Percentiles rank a stretch among this genome's conserved stretches.
Evolutionary conservation across 2,329 filamentous ascomycete genomes (phyloP).

Genomic region (Exophiala aquamarina): DNA sequence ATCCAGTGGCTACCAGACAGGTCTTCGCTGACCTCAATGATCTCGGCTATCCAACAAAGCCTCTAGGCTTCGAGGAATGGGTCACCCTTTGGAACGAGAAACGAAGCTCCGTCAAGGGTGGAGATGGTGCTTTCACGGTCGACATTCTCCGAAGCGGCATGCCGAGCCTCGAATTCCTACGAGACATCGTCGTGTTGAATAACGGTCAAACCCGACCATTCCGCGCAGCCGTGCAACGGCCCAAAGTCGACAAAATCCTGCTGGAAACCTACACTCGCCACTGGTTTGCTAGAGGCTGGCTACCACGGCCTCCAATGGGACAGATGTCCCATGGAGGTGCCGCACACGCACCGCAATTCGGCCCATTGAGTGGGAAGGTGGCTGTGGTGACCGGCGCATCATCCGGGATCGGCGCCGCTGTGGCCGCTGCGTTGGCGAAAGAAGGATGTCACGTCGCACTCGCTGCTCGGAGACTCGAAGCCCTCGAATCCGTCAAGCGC

Average conservation of each 20-base stretch:
- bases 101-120: slow-evolving; percentile 62
- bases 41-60: slow-evolving; percentile 70
- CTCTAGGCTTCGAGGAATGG: slow-evolving; percentile 71
- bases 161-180: slow-evolving; percentile 71
- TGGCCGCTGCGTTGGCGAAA: slow-evolving; percentile 45
- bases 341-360: slow-evolving; percentile 47
- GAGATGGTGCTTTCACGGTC: slow-evolving; percentile 71
- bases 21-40: slow-evolving; percentile 65
- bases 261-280: slow-evolving; percentile 77
- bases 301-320: slow-evolving; percentile 61
- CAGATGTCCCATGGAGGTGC: slow-evolving; percentile 47
- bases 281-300: slow-evolving; percentile 78
- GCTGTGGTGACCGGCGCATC: slow-evolving; percentile 40
- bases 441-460: slow-evolving; percentile 31
- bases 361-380: slow-evolving; percentile 48
- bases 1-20: slow-evolving; percentile 64
- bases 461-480: slow-evolving; percentile 65
- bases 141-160: slow-evolving; percentile 79
- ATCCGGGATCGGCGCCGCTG: slow-evolving; percentile 37
- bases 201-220: slow-evolving; percentile 66
- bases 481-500: slow-evolving; percentile 66
- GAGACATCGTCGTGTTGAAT: slow-evolving; percentile 70
- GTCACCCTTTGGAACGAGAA: slow-evolving; percentile 71
- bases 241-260: slow-evolving; percentile 68
- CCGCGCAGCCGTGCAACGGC: slow-evolving; percentile 59